Base-by-base conservation (phyloP, 805 yeast species). In the Wickerhamomyces queroliae region DNA sequence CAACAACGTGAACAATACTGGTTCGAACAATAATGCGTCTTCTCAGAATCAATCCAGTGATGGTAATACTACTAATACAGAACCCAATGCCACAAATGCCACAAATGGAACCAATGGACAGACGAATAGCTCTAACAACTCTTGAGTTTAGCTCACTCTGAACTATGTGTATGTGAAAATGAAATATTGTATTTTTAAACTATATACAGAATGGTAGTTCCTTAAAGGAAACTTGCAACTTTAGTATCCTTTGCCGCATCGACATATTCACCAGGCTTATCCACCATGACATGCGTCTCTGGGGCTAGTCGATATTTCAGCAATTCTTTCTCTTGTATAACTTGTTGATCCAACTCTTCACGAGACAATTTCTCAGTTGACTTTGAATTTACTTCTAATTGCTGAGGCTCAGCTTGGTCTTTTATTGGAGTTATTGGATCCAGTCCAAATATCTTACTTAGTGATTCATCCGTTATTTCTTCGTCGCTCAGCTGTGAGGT, bases 201-300 rank as follows among this genome's bases (percentile, higher is more conserved):
- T 29, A 31, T 22, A 29, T 21, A 22, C 27, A 35, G 5, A n/a
- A 7, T 9, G 7, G 11, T 9, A 12, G 8, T 7, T 33, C 18
- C 25, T 54, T 46, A 69, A 37, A 69, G 47, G 41, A 68, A 69
- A 43, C 57, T 63, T 10, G 58, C 46, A 2, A 67, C 56, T 32
- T 54, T 54, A 7, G 63, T 63, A n/a, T 56, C 62, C 37, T 57
- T 59, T 2, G 71, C 71, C 6, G 64, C 62, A 7, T 55, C 60
- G 9, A 53, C 56, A 22, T 63, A 53, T 13, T 64, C 69, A 13
- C 72, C 72, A 2, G 72, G 69, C 2, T 43, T 55, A 26, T 63
- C 66, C 15, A 65, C 66, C 12, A 67, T 58, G 5, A 63, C 42
- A 42, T 67, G 70, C 9, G 49, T 42, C 12, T 59, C 60, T 11